These are phyloP conservation scores for Musa schizocarpa DNA, from an alignment of 176 grass and related monocot species.

Conservation along the genomic window DNA sequence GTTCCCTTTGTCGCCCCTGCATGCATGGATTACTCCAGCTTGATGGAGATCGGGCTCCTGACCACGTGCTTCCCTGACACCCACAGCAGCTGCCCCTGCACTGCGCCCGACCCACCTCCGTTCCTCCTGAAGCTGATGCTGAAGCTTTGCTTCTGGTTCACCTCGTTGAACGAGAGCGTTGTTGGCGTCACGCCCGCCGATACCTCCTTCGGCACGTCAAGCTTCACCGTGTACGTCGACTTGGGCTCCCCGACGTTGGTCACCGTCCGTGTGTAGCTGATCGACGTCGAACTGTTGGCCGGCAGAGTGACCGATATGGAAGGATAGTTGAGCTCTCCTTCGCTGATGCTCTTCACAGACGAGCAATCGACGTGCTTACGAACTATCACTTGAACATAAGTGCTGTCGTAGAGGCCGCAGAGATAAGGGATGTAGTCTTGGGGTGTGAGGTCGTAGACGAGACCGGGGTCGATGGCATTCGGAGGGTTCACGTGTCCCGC, in stretches of 20 bases:
- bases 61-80: conserved; percentile 1
- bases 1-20: too few relatives aligned
- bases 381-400: not conserved
- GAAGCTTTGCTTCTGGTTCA: not conserved
- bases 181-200: not conserved
- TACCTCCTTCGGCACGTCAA: not conserved
- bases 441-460: conserved; percentile 8
- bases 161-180: not conserved
- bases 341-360: not conserved
- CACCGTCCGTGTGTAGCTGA: not conserved
- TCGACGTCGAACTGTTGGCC: not conserved
- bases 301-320: not conserved
- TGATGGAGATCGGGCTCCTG: too few relatives aligned
- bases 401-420: not conserved
- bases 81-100: conserved; percentile 1
- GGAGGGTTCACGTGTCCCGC: conserved; percentile 33
- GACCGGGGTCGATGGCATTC: conserved; percentile 20
- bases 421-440: conserved; percentile 11
- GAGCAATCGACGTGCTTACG: not conserved
- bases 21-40: too few relatives aligned
- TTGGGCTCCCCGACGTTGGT: conserved; percentile 4
- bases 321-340: conserved; percentile 4
- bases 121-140: not conserved
- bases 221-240: not conserved
- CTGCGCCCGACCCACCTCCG: conserved; percentile 3